Base-by-base conservation (phyloP, 352 stramenopile species). In the Globisporangium orthogonon region DNA sequence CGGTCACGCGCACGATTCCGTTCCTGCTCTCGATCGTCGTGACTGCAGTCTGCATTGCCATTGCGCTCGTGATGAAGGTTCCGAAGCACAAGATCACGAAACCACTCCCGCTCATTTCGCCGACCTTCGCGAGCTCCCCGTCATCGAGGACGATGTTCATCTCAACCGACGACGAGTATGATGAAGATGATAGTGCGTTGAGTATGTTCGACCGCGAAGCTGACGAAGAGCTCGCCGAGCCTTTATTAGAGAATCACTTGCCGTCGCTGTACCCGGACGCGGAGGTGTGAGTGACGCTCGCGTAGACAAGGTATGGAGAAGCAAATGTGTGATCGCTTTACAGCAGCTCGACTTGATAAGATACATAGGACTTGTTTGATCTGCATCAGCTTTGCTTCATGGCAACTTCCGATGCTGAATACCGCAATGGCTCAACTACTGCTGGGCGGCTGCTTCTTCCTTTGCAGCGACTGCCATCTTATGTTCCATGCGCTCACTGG, bases 11-110 rank as follows among this genome's bases (percentile, higher is more conserved):
- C 54, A 67, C 74, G 11, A 53, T 89, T 6, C 83, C 83, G n/a
- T 92, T 77, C 50, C 63, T 78, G 13, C 56, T 89, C 9, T 77
- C 83, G 7, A 64, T 76, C 14, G 65, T 67, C 3, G 49, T 89
- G 30, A 90, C 87, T 52, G 46, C 71, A 4, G 58, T 74, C 40
- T 69, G 70, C 23, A 73, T 86, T 15, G 61, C 63, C n/a, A 63
- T 87, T 33, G 76, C 78, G n/a, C 28, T 82, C 45, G 67, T 62
- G 3, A 52, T 89, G 10, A 73, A 71, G 1, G 61, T 58, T 56
- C 65, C 40, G 62, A 65, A 17, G 66, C 52, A 56, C 58, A 43
- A 14, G 35, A 44, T 10, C 35, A 48, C 45, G 41, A 57, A 28
- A 18, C 44, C 63, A 13, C 58, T 69, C 50, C 70, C 61, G 23